Percentiles rank a stretch among this genome's conserved stretches.
Evolutionary conservation across 192 early-diverging fungal genomes (phyloP).

Genomic region (Backusella macrospora): DNA sequence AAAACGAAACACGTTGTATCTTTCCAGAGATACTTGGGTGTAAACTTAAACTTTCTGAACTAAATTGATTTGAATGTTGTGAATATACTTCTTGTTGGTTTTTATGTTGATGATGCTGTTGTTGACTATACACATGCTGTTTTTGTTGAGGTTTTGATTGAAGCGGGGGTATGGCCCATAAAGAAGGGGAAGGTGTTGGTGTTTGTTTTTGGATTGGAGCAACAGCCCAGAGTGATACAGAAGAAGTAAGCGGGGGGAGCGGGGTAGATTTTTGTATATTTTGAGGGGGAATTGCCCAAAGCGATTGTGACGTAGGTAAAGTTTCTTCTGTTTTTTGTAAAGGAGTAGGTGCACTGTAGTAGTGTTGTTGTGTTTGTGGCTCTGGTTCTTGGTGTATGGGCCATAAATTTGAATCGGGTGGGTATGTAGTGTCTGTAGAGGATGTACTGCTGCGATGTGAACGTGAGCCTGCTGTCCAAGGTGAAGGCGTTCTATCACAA

Average conservation of each 20-base stretch:
- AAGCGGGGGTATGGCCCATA: constrained; percentile 10
- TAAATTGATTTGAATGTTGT: not conserved
- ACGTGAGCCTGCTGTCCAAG: not conserved
- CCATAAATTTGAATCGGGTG: constrained; percentile 16
- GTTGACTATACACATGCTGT: not conserved
- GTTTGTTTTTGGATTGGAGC: constrained; percentile 1
- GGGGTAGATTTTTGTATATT: not conserved
- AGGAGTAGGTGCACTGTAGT: constrained; percentile 11
- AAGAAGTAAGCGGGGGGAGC: not conserved
- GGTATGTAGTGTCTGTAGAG: constrained; percentile 13
- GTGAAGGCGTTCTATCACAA: constrained; percentile 6
- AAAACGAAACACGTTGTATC: constrained; percentile 14
- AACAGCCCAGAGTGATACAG: constrained; percentile 28
- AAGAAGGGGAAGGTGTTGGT: constrained; percentile 17
- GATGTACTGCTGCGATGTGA: constrained; percentile 16
- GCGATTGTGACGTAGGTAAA: constrained; percentile 14
- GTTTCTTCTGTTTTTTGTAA: constrained; percentile 1
- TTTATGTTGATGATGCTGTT: not conserved
- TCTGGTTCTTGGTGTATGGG: constrained; percentile 12
- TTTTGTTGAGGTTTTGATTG: not conserved
- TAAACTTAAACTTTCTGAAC: constrained; percentile 17
- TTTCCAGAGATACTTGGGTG: constrained; percentile 17
- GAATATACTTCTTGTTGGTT: not conserved
- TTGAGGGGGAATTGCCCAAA: constrained; percentile 29
- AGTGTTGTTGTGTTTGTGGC: not conserved